Conservation (phyloP, 768 basidiomycete genomes). For the Mrakia frigida region DNA sequence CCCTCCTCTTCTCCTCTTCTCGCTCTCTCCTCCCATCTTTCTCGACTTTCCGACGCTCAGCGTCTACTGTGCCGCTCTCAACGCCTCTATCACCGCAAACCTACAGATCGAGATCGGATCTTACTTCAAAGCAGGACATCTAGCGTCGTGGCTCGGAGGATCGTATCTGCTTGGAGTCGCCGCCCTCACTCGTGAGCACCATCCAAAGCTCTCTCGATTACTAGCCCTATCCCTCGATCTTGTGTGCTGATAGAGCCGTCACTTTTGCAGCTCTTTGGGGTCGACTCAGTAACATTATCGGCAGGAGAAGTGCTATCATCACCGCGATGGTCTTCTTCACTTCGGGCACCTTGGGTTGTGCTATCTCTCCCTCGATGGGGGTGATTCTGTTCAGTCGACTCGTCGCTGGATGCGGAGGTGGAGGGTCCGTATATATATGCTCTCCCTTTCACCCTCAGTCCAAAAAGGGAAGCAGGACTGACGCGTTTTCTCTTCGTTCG, state of each 20-base stretch:
- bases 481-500: neutral
- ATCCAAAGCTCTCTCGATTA: no score
- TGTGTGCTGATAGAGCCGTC: neutral
- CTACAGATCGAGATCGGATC: conserved; percentile 40
- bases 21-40: neutral
- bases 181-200: conserved; percentile 38
- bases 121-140: conserved; percentile 37
- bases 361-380: conserved; percentile 14
- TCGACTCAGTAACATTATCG: conserved; percentile 21
- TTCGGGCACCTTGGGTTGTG: conserved; percentile 16
- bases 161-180: conserved; percentile 38
- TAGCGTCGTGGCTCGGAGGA: conserved; percentile 39
- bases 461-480: neutral
- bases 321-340: conserved; percentile 10
- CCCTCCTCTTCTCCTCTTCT: neutral
- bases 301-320: conserved; percentile 19
- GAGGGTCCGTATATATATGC: neutral
- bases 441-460: neutral
- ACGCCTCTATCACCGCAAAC: conserved; percentile 39
- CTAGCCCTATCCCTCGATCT: neutral
- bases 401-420: conserved; percentile 24
- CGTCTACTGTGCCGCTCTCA: conserved; percentile 38
- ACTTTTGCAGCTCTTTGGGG: conserved; percentile 24
- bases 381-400: conserved; percentile 4
- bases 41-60: conserved; percentile 18